phyloP scores from a whole-genome alignment of 192 early-diverging fungal genomes.

The Umbelopsis ramanniana region DNA sequence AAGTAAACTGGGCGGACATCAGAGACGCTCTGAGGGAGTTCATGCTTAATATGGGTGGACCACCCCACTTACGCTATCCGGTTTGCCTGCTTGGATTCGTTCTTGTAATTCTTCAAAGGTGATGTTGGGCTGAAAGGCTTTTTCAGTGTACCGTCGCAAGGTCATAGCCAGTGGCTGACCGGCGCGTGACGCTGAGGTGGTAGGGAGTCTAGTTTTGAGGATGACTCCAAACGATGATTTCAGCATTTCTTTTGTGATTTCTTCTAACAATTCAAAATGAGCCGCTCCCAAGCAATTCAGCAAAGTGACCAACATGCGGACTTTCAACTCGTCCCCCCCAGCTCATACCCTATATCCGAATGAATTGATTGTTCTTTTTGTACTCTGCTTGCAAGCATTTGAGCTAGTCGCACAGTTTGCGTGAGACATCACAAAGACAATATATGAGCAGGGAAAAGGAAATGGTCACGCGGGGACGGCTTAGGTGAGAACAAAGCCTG shows the following conservation, averaged over 20 bases:
- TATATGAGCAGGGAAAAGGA: too few relatives aligned
- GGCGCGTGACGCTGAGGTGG: background rate
- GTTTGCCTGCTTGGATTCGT: background rate
- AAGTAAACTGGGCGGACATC: constrained; percentile 30
- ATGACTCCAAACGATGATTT: background rate
- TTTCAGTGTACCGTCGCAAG: constrained; percentile 3
- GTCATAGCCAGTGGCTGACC: background rate
- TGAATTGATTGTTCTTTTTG: background rate
- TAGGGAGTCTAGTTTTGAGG: background rate
- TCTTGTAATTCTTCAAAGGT: constrained; percentile 17
- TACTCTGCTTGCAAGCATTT: background rate
- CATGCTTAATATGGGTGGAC: background rate
- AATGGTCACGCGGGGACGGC: too few relatives aligned
- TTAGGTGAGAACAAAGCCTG: too few relatives aligned
- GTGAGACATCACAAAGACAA: too few relatives aligned
- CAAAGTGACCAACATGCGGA: background rate
- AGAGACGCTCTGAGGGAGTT: background rate
- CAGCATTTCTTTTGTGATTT: background rate
- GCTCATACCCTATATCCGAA: too few relatives aligned
- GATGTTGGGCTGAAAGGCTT: background rate
- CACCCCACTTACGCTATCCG: background rate
- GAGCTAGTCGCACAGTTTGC: background rate
- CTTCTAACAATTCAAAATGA: background rate
- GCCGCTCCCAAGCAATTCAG: too few relatives aligned
- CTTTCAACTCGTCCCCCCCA: background rate